Base-by-base conservation (phyloP, 805 yeast genomes). In the Cyberlindnera euphorbiae region DNA sequence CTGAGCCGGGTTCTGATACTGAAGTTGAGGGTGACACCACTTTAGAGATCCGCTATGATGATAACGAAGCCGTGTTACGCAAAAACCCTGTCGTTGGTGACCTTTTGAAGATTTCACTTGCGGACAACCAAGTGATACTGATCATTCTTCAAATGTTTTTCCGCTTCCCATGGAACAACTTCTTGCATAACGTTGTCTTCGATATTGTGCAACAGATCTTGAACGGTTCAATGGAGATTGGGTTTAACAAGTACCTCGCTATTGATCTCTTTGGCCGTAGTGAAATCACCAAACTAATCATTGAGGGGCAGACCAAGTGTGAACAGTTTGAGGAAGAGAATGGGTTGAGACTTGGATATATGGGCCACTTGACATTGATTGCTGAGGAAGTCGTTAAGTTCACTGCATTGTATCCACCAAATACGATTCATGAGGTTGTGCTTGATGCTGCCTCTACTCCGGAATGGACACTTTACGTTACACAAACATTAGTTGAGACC, bases 301-400 rank as follows among this genome's bases (percentile, higher is more conserved):
- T 82, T 15, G 66, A 69, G 25, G 89, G 89, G 5, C 84, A 82
- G 48, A 60, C 63, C 42, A 62, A 62, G 19, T 79, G 84, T 39
- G 73, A 74, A 41, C 70, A 70, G 24, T 73, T 77, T 51, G 84
- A 84, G 56, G 73, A 69, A 45, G 64, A 64, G 39, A 67, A 69
- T 12, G 76, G 77, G 5, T 73, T 84, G 27, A 71, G 94, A 37
- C 74, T 89, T 26, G 98, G 98, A 0, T 93, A 87, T 56, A 88
- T 89, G 87, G 98, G 98, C n/a, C 98, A 93, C 58, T 63, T 93
- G 45, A 87, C 95, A 6, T 66, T 93, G 34, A 86, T 93, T 38
- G 88, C 96, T 34, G 98, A 93, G 58, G 98, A 93, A 58, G 88
- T 93, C 30, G 96, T 88, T 32, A 93, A 93, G 57, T 93, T 93